Base-by-base conservation (phyloP, 1,284 basidiomycete genomes). In the Leccinum subatratum region DNA sequence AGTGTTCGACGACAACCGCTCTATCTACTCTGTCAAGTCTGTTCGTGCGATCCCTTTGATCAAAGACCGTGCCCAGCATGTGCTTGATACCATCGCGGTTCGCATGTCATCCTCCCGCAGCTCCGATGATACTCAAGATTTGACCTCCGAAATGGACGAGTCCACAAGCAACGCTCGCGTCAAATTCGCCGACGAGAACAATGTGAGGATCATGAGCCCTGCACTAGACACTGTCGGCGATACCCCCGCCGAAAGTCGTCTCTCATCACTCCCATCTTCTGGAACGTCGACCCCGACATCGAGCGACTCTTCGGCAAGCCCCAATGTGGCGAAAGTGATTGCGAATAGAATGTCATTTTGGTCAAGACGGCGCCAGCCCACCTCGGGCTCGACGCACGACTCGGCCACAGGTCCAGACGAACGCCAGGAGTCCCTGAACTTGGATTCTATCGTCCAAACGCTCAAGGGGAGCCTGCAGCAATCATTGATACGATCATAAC, bases 321-420 rank as follows among this genome's bases (percentile, higher is more conserved):
- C 84, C 3, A 83, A 83, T 14, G 79, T 91, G 6, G 83, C 85
- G 56, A 89, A 87, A 72, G 82, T 84, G 1, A 76, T 92, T 14
- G 84, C 88, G 6, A 79, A 81, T 16, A 83, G 86, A 59, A 79
- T 92, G 45, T 90, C 90, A 2, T 92, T 92, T 72, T 92, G 91
- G 91, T 85, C 79, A 63, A 79, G 81, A 60, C 83, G 80, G 70
- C 79, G 82, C 65, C 78, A 72, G 48, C 77, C 75, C 71, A 67
- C 62, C 64, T 68, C 63, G 32, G 37, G 37, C 37, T 37, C 20
- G 48, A 59, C 70, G 32, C 58, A 68, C 5, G 63, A 66, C 18
- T 59, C 66, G 7, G n/a, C 63, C 22, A 68, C 73, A 18, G 61
- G 70, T 59, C 68, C 76, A 12, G 70, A 79, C 68, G 81, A 81